phyloP scores from a whole-genome alignment of 2,329 filamentous ascomycete genomes.

The Fusarium sp. region DNA sequence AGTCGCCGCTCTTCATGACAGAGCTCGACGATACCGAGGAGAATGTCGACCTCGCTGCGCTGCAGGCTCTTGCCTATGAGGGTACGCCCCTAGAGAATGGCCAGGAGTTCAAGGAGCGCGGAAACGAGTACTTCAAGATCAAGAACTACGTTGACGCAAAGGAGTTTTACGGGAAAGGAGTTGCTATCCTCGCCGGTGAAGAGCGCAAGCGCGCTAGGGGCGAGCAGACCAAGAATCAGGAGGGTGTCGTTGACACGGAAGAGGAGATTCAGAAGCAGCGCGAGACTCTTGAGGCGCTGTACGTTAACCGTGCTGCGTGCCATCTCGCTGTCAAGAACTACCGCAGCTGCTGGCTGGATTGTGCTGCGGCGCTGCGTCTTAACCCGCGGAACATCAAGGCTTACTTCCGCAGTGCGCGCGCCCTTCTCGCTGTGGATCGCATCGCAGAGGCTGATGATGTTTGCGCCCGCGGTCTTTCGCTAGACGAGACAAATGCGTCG shows the following conservation, averaged over 20 bases:
- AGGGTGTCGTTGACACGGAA: constrained; percentile 56
- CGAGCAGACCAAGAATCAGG: constrained; percentile 50
- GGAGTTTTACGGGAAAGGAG: constrained; percentile 92
- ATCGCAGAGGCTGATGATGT: constrained; percentile 85
- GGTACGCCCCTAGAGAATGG: constrained; percentile 88
- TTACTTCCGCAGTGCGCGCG: constrained; percentile 85
- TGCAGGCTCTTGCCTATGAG: constrained; percentile 93
- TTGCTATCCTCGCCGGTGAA: constrained; percentile 76
- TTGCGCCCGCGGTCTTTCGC: constrained; percentile 76
- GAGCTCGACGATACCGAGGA: constrained; percentile 88
- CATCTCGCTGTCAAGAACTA: constrained; percentile 92
- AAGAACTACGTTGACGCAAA: constrained; percentile 84
- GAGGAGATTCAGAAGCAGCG: constrained; percentile 73
- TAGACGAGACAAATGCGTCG: constrained; percentile 79
- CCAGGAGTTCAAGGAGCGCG: constrained; percentile 87
- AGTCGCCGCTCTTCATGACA: constrained; percentile 93
- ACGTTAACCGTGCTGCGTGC: constrained; percentile 90
- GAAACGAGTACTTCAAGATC: constrained; percentile 86
- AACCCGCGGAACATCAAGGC: constrained; percentile 90
- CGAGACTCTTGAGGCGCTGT: constrained; percentile 78
- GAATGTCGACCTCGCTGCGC: constrained; percentile 85
- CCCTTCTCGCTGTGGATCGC: constrained; percentile 83
- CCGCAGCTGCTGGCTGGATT: constrained; percentile 87
- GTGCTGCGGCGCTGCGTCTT: constrained; percentile 80
- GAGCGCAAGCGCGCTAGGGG: constrained; percentile 66